Percentiles rank a stretch among this genome's conserved stretches.
These are phyloP conservation scores for carrot (Daucus carota) DNA, from an alignment of 129 eudicot species.

Conservation along the genomic window DNA sequence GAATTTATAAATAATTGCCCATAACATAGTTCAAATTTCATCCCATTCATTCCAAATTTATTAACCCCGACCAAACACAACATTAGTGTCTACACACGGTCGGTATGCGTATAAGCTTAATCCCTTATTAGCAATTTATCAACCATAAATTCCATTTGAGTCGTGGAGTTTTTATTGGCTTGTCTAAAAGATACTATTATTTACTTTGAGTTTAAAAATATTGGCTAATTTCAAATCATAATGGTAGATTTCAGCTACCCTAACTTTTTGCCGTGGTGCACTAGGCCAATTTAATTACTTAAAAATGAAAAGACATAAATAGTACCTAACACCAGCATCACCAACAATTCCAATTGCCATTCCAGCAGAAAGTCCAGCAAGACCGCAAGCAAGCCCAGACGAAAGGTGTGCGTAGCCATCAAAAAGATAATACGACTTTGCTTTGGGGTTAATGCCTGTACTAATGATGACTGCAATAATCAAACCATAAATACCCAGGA, in stretches of 20 bases:
- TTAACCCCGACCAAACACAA: no score
- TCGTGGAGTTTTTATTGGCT: background rate
- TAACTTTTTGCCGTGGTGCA: no score
- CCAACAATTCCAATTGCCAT: constrained; percentile 55
- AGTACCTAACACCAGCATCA: constrained; percentile 67
- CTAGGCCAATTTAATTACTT: background rate
- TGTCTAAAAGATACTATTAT: no score
- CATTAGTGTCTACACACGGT: no score
- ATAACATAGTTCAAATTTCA: no score
- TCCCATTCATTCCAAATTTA: no score
- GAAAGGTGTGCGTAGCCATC: constrained; percentile 65
- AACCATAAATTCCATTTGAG: background rate
- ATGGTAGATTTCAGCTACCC: no score
- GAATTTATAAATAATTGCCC: no score
- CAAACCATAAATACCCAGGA: constrained; percentile 46
- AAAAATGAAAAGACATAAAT: background rate
- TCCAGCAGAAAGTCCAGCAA: constrained; percentile 50
- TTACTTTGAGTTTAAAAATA: background rate
- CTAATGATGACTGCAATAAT: constrained; percentile 47
- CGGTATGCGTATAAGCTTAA: background rate
- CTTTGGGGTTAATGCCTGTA: constrained; percentile 66
- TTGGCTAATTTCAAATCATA: background rate
- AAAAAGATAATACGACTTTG: constrained; percentile 38
- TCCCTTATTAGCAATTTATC: no score
- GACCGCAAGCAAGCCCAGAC: constrained; percentile 31